phyloP scores from a whole-genome alignment of 2,329 filamentous ascomycete species.

The Phialophora verrucosa region DNA sequence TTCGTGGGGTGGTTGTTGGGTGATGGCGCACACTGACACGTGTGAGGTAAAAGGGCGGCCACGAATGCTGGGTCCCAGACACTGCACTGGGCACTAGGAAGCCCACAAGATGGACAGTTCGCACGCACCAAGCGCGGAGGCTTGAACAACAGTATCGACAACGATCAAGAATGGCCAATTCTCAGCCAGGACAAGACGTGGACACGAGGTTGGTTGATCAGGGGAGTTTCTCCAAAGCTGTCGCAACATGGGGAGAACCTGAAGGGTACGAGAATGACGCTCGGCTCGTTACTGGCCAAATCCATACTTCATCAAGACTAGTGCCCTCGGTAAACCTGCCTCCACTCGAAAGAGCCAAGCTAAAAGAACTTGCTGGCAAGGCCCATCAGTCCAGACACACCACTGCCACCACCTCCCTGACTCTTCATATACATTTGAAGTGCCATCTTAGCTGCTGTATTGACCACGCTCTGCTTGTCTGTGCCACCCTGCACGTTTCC shows the following conservation, averaged over 20 bases:
- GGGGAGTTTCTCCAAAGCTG: conserved; percentile 26
- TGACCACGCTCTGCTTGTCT: conserved; percentile 80
- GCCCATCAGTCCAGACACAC: conserved; percentile 59
- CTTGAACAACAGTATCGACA: background rate
- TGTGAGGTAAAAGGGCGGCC: conserved; percentile 11
- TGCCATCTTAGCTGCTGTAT: conserved; percentile 82
- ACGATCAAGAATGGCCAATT: background rate
- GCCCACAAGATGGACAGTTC: background rate
- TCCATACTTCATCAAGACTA: background rate
- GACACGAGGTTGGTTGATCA: conserved; percentile 21
- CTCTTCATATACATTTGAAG: conserved; percentile 90
- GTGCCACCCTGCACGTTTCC: conserved; percentile 64
- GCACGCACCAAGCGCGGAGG: background rate
- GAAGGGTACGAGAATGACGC: conserved; percentile 17
- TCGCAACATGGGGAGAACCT: conserved; percentile 21
- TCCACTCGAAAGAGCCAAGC: background rate
- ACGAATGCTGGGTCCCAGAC: background rate
- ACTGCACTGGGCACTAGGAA: background rate
- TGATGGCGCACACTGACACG: conserved; percentile 15
- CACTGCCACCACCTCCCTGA: conserved; percentile 60
- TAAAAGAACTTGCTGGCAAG: conserved; percentile 67
- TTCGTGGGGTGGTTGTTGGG: background rate
- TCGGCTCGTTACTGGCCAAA: conserved; percentile 6
- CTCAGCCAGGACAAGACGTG: conserved; percentile 2
- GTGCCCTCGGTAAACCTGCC: conserved; percentile 8